Base-by-base conservation (phyloP, 2,329 filamentous ascomycete genomes). In the Aquanectria penicillioides region DNA sequence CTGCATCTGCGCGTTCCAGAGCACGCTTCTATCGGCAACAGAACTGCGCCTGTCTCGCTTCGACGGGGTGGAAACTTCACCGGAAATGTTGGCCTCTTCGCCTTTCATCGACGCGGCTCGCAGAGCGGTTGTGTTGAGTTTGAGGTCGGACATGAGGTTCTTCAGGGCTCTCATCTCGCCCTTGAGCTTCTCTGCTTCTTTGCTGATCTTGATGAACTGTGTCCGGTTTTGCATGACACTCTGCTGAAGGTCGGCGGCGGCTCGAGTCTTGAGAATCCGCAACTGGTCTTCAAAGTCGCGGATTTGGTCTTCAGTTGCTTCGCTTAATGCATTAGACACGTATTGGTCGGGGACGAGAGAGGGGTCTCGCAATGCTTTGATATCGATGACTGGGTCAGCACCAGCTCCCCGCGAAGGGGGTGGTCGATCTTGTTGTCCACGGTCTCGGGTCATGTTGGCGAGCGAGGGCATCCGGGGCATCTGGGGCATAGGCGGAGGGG, bases 171-270 rank as follows among this genome's bases (percentile, higher is more conserved):
- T 87, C 95, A 99, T 98, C 75, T 99, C 95, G 53, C 88, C 87
- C 78, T 98, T 98, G 57, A 99, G 86, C 79, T 97, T 97, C 77
- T 99, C 95, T 2, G 96, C 95, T 79, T 99, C 95, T 77, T 98
- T 97, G 74, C 94, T 97, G 76, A 99, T 98, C 77, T 97, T 97
- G 82, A 99, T 98, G 73, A 99, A 99, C 71, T 98, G 95, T 0
- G 93, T 97, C 44, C 95, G 89, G 76, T 99, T 99, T 75, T 97
- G 94, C 77, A 97, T 94, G 47, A 99, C 91, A 77, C 94, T 98
- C 72, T 96, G 92, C 76, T 98, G 94, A 18, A 99, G 82, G 68
- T 98, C 94, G 44, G 88, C 84, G 5, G 90, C 89, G 8, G 93
- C 93, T 54, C 91, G 87, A 65, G 85, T 85, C 76, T 94, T 94